phyloP scores from a whole-genome alignment of 2,329 filamentous ascomycete species.

The Penicillium sp. region DNA sequence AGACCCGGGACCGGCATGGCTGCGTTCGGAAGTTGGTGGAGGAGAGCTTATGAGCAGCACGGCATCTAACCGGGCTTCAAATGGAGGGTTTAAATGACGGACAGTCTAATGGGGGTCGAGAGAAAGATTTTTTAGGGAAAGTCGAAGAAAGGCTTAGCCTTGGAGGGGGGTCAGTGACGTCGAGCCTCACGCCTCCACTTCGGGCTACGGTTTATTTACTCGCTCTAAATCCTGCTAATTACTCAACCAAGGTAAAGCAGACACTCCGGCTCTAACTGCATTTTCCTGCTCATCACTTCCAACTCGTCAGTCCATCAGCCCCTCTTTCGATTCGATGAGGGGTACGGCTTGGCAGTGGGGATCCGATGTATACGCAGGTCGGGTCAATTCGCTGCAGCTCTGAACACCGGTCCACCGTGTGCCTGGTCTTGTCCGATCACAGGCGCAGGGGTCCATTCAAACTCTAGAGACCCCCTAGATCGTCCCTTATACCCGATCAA shows the following conservation, averaged over 20 bases:
- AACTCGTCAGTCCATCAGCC: background rate
- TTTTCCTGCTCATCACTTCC: background rate
- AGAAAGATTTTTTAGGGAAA: background rate
- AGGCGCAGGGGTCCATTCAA: background rate
- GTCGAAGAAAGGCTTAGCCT: slow-evolving; percentile 9
- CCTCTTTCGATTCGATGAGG: slow-evolving; percentile 18
- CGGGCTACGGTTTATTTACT: background rate
- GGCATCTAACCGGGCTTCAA: background rate
- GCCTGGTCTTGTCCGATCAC: background rate
- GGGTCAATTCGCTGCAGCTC: slow-evolving; percentile 1
- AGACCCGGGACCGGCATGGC: slow-evolving; percentile 39
- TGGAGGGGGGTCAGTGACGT: slow-evolving; percentile 16
- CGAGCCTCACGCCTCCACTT: slow-evolving; percentile 2
- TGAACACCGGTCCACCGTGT: background rate
- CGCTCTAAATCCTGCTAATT: background rate
- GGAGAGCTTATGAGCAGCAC: slow-evolving; percentile 1
- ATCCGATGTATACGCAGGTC: background rate
- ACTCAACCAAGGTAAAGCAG: background rate
- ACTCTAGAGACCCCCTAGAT: background rate
- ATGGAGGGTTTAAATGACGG: background rate
- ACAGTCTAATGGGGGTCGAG: no score
- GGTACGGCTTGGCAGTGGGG: slow-evolving; percentile 23
- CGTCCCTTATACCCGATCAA: slow-evolving; percentile 40
- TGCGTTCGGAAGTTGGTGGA: slow-evolving; percentile 20
- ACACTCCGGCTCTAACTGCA: background rate